Base-by-base conservation (phyloP, 352 stramenopile species). In the Aphanomyces stellatus region DNA sequence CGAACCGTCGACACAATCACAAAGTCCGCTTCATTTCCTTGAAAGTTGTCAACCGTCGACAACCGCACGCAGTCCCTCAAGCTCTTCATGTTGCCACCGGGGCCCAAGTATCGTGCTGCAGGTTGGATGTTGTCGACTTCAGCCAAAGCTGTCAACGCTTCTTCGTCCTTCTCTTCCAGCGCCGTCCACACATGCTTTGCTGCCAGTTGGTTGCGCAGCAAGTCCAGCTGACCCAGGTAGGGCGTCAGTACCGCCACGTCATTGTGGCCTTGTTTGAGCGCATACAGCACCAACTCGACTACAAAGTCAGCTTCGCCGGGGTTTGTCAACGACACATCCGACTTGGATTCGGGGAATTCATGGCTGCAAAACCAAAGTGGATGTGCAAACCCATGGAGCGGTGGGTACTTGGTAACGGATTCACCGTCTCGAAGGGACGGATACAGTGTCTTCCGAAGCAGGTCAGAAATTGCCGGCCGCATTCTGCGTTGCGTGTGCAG, bases 241-340 rank as follows among this genome's bases (percentile, higher is more conserved):
- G 88, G 86, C 25, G 88, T 95, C 24, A 96, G 65, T 11, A 95
- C 79, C 6, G 80, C 79, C 25, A 96, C 84, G 53, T 88, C 79
- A 19, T 76, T 63, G 56, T 92, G 91, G 2, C 81, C 83, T 66
- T 95, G 86, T 10, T 88, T 72, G 4, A 95, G 60, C 27, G 91
- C 71, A 62, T 88, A 90, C 30, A 66, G 72, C n/a, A 89, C 74
- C 27, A 88, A 77, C 63, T 88, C 79, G 19, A 92, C 73, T 35
- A 88, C 65, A 8, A 90, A 72, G 15, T 76, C 62, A 3, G 83
- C 82, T 73, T 94, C 87, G 41, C 79, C 81, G 27, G 71, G 27
- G 65, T 93, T 96, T 0, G 75, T 78, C 60, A 91, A 85, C 19
- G 78, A 88, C 30, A 80, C 57, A 42, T 72, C 53, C 2, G 66